phyloP scores from a whole-genome alignment of 257 asterid species.

The Nyctanthes arbortristis region DNA sequence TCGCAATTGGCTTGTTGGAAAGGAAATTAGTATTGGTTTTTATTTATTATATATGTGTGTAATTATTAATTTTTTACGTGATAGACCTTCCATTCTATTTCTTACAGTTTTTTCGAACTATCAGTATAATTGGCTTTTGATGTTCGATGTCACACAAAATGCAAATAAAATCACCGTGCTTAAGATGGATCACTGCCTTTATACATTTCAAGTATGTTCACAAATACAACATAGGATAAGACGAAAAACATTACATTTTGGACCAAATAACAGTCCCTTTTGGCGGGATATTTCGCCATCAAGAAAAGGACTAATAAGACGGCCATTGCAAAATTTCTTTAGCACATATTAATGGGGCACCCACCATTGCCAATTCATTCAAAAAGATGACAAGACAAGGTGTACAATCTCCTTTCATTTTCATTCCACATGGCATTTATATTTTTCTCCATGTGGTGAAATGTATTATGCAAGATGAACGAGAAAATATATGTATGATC shows the following conservation, averaged over 20 bases:
- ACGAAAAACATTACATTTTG: not conserved
- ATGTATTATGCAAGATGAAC: not conserved
- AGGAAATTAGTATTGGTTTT: too few species aligned
- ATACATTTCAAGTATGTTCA: too few species aligned
- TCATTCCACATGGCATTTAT: slow-evolving; percentile 30
- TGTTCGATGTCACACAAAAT: too few species aligned
- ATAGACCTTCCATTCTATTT: too few species aligned
- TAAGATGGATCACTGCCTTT: too few species aligned
- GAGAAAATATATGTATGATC: too few species aligned
- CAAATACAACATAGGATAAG: not conserved
- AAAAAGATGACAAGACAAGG: slow-evolving; percentile 29
- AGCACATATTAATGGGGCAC: slow-evolving; percentile 30
- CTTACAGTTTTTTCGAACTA: too few species aligned
- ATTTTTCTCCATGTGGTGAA: slow-evolving; percentile 19
- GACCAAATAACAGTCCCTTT: slow-evolving; percentile 11
- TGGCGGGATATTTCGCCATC: slow-evolving; percentile 60
- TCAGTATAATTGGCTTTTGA: too few species aligned
- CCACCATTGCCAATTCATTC: slow-evolving; percentile 35
- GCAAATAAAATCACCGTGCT: too few species aligned
- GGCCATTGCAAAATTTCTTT: slow-evolving; percentile 32
- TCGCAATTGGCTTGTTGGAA: too few species aligned
- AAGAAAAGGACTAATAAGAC: slow-evolving; percentile 39
- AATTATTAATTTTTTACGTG: too few species aligned
- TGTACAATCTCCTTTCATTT: slow-evolving; percentile 15
- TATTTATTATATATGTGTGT: too few species aligned